phyloP scores from a whole-genome alignment of 148 eudicot genomes.

The Chenopodium quinoa region DNA sequence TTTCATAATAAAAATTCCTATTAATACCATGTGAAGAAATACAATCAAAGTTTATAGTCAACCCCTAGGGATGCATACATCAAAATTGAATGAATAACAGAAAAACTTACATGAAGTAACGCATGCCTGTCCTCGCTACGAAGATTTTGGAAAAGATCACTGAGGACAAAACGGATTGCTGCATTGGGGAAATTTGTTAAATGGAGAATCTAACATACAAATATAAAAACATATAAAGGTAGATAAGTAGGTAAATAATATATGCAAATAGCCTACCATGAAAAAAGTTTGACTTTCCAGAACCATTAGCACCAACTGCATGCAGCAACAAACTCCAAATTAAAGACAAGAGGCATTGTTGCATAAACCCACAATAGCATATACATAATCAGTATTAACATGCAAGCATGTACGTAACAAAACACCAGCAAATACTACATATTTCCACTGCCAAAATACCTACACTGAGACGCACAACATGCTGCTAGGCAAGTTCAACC shows the following conservation, averaged over 20 bases:
- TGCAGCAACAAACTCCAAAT: neutral
- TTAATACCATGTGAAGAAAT: too few relatives aligned
- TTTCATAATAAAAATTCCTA: too few relatives aligned
- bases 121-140: conserved; percentile 87
- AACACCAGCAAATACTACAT: neutral
- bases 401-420: neutral
- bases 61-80: too few relatives aligned
- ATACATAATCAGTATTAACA: neutral
- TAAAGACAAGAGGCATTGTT: neutral
- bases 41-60: too few relatives aligned
- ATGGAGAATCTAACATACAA: neutral
- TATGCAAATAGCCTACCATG: conserved; percentile 52
- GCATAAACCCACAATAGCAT: conserved; percentile 10
- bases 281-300: conserved; percentile 97
- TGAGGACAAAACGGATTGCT: conserved; percentile 98
- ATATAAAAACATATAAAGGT: neutral
- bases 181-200: conserved; percentile 20
- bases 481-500: neutral
- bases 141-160: conserved; percentile 92
- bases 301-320: conserved; percentile 99
- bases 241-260: neutral
- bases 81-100: neutral
- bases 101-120: conserved; percentile 83
- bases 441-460: neutral
- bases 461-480: neutral